Evolutionary conservation across 1,139 yeast species (phyloP), one percentile per base, ranked within the genome.

Genomic region (Pichia cactophila): DNA sequence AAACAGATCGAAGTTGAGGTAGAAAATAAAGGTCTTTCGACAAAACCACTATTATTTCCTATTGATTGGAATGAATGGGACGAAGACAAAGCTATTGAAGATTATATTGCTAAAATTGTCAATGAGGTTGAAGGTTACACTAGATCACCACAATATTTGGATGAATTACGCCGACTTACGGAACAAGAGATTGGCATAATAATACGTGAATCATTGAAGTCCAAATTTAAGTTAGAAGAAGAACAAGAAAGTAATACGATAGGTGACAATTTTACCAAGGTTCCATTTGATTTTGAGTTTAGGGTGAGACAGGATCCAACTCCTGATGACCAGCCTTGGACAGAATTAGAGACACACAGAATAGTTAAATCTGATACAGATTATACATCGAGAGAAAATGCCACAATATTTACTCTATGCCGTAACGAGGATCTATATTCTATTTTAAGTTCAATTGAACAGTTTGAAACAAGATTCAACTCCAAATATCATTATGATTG

Each of bases 341-440:
- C 50, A 10, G 43, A 45, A 41, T 54, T 51, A 41, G 57, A 54
- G 39, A 36, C 49, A n/a, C 54, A 52, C 9, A 49, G 57, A 35
- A 49, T 51, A 28, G n/a, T 8, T 8, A 33, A 29, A 35, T 20
- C 33, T 26, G 26, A 40, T 20, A 20, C 5, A 42, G 20, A 17
- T 10, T n/a, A 8, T 26, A 44, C 23, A 14, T 23, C 28, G 7
- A 56, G 54, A 45, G 49, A 62, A 37, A 77, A 72, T 57, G 83
- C 82, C 3, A 76, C 83, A 1, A 70, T 80, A 52, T 77, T 79
- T 41, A 70, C 83, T 0, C 66, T 80, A 50, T 82, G 81, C 10
- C 66, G 83, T 54, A 80, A 80, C 58, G 58, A 63, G 10, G 84
- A 79, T 58, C 56, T 78, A 26, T 70, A 63, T 53, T 68, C 67